Percentiles rank a stretch among this genome's conserved stretches.
phyloP scores from a whole-genome alignment of 2,329 filamentous ascomycete species.

The Paraconiothyrium sp. region DNA sequence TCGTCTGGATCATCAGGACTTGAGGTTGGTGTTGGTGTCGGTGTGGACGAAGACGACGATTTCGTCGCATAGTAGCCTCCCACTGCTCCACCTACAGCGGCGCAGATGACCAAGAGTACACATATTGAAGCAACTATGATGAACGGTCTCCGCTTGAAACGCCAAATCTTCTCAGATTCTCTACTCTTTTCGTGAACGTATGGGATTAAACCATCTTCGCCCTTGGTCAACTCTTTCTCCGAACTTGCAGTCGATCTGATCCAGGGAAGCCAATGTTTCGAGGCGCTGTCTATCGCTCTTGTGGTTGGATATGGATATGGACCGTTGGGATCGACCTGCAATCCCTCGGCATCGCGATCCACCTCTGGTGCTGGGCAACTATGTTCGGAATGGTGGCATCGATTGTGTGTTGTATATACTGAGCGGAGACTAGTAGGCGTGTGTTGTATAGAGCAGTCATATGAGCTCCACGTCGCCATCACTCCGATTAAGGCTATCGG shows the following conservation, averaged over 20 bases:
- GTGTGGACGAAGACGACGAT: background rate
- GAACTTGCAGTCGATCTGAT: background rate
- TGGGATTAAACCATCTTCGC: constrained; percentile 13
- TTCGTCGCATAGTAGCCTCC: constrained; percentile 19
- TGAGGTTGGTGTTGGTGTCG: constrained; percentile 1
- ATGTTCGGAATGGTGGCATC: background rate
- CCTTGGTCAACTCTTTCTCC: constrained; percentile 3
- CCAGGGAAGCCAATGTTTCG: constrained; percentile 10
- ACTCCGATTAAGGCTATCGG: no score
- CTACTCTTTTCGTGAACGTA: constrained; percentile 1
- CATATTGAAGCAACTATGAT: constrained; percentile 17
- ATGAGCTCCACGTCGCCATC: no score
- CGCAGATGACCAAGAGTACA: constrained; percentile 10
- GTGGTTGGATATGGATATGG: constrained; percentile 19
- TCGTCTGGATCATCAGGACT: background rate
- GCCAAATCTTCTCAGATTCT: constrained; percentile 15
- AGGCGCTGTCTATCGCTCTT: constrained; percentile 2
- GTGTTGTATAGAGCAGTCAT: background rate
- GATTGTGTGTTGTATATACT: background rate
- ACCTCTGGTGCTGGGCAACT: constrained; percentile 13
- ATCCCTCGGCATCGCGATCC: constrained; percentile 19
- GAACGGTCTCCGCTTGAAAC: constrained; percentile 21
- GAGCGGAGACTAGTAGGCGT: background rate
- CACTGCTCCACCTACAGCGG: constrained; percentile 19
- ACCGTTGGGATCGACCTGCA: constrained; percentile 23